Base-by-base conservation (phyloP, 768 basidiomycete species). In the Hericium coralloides region DNA sequence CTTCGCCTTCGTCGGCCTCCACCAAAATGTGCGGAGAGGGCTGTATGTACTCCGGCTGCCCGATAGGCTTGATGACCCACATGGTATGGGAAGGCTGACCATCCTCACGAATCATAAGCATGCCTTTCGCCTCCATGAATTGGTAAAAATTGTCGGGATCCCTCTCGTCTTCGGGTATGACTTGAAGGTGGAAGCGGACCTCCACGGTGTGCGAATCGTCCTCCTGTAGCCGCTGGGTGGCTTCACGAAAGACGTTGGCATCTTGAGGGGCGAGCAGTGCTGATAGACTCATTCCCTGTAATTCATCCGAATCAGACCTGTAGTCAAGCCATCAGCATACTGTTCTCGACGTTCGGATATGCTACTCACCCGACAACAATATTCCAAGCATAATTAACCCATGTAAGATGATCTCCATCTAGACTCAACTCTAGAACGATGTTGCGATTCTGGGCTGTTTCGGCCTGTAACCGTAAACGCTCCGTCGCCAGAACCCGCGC, bases 201-300 rank as follows among this genome's bases (percentile, higher is more conserved):
- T 98, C 94, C 56, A 98, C 84, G 0, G 95, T 98, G 66, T 92
- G 92, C 15, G 90, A 92, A 66, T 95, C 93, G 65, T 98, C 94
- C 59, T 87, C 85, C 63, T 87, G 84, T 41, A 99, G 79, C 36
- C 86, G 83, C 54, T 85, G 81, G 0, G 87, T 93, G 0, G 95
- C 95, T 63, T 90, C 88, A 57, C 81, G 81, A 73, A 99, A 95
- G 38, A 94, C 86, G 47, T 79, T 76, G 68, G 83, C 82, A 68
- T 98, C 93, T 14, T 78, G 79, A 4, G 89, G 84, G 39, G 87
- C 83, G 31, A 98, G 80, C 37, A 94, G 73, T 58, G 78, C 80
- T 4, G 94, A 92, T 62, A 98, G 87, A 14, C 91, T 86, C 25
- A 81, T 83, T 26, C 87, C 91, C 52, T 85, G 70, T 38, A 94